Evolutionary conservation across 2,329 filamentous ascomycete species (phyloP), one percentile per base, ranked within the genome.

Genomic region (Hymenoscyphus occultus): DNA sequence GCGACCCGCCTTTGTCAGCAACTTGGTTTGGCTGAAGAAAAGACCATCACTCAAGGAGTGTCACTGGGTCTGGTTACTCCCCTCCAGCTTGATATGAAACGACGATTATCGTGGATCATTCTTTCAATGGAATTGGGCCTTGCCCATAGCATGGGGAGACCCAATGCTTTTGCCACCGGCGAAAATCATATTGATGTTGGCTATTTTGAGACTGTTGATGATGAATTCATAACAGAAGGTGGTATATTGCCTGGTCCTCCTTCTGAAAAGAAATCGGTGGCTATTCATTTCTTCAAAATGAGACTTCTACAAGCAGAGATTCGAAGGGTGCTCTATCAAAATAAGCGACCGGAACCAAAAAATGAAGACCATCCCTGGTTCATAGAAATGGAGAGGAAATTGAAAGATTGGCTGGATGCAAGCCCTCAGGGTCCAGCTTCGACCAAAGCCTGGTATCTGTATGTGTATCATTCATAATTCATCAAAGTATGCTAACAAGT

Each of bases 271-370:
- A 99, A 99, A 76, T 86, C 91, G 72, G 88, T 96, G 32, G 89
- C 92, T 2, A 93, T 97, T 67, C 94, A 99, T 76, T 95, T 96
- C 72, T 93, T 93, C 80, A 94, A 91, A 74, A 96, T 97, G 92
- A 85, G 92, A 63, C 78, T 96, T 65, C 81, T 93, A 13, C 93
- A 97, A 75, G 86, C 93, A 14, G 94, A 98, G 77, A 95, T 97
- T 56, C 85, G 93, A 64, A 86, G 93, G 65, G 89, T 88, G 6
- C 81, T 98, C 0, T 98, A 99, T 75, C 89, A 96, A 71, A 90
- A 89, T 76, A 95, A 95, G 77, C 85, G 89, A 56, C 79, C 86
- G 0, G 88, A 91, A 60, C 93, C 94, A 0, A 86, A 85, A 62
- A 86, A 90, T 74, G 92, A 97, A 72, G 83, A 86, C 51, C 90